Base-by-base conservation (phyloP, 108 stramenopile species). In the Nitzschia inconspicua region DNA sequence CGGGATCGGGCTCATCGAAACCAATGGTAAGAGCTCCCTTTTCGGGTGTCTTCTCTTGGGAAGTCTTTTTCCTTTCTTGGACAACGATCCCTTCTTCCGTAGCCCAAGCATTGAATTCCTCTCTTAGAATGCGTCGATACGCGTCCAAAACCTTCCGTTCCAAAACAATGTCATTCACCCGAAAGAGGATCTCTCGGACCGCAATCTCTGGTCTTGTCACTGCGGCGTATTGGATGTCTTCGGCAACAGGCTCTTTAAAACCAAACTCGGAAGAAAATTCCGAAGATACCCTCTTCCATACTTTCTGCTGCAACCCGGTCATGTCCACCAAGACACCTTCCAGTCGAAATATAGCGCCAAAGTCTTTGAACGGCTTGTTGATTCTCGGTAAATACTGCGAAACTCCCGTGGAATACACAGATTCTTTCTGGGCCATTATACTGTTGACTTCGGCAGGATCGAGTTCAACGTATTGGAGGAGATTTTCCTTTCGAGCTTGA, bases 301-400 rank as follows among this genome's bases (percentile, higher is more conserved):
- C 82, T 65, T 77, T 66, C 31, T 63, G 57, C 8, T 87, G 77
- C 40, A 91, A 49, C 22, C 84, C 86, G 22, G 77, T 75, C 18
- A 84, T 54, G 57, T 91, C 89, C 3, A 88, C 82, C 11, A 85
- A 54, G 8, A 84, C 78, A 4, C 89, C 89, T 53, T 91, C 89
- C 20, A 91, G 60, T 41, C 89, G 58, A 44, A 91, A 88, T 10
- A 91, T 76, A 3, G 86, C 86, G 19, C 89, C 89, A 44, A 77
- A 86, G 35, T 83, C 83, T 28, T 72, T 73, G 65, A 85, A 86
- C 18, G 89, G 89, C 28, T 80, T 78, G 57, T 91, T 84, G 20
- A 83, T 56, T 19, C 71, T 67, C 4, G 75, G 44, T 22, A 89
- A 54, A 42, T 86, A 82, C 41, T 59, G 80, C 8, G 83, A 85